Percentiles rank a stretch among this genome's conserved stretches.
Conservation (phyloP, 805 yeast genomes). For the Sporopachydermia lactativora region DNA sequence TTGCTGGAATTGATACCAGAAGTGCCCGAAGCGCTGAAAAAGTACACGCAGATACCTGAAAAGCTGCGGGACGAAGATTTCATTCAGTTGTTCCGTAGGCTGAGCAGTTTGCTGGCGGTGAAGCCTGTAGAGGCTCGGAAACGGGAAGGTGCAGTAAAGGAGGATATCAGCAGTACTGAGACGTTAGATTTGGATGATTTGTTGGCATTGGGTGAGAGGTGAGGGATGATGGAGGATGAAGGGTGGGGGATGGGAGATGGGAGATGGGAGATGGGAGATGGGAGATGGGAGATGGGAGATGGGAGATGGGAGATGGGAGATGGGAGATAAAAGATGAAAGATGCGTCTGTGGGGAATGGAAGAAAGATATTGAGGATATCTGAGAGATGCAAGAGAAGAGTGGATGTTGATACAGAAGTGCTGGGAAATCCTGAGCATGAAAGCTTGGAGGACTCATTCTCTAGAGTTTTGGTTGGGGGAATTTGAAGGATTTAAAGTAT, state of each 20-base stretch:
- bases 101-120: conserved; percentile 11
- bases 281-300: conserved; percentile 10
- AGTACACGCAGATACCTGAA: conserved; percentile 11
- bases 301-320: conserved; percentile 6
- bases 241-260: too few relatives aligned
- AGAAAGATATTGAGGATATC: too few relatives aligned
- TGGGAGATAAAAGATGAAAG: conserved; percentile 1
- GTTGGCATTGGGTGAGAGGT: conserved; percentile 1
- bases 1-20: conserved; percentile 15
- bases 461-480: too few relatives aligned
- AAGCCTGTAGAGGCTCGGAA: conserved; percentile 5
- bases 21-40: conserved; percentile 14
- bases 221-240: neutral
- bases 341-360: too few relatives aligned
- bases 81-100: conserved; percentile 1
- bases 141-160: neutral
- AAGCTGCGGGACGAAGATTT: conserved; percentile 6
- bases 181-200: conserved; percentile 3
- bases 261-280: conserved; percentile 6
- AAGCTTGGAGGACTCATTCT: too few relatives aligned
- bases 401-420: too few relatives aligned
- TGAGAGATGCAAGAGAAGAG: too few relatives aligned
- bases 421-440: too few relatives aligned
- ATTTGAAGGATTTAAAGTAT: too few relatives aligned
- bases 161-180: neutral